These are phyloP conservation scores for Fusarium sp. DNA, from an alignment of 2,329 filamentous ascomycete species.

Conservation along the genomic window DNA sequence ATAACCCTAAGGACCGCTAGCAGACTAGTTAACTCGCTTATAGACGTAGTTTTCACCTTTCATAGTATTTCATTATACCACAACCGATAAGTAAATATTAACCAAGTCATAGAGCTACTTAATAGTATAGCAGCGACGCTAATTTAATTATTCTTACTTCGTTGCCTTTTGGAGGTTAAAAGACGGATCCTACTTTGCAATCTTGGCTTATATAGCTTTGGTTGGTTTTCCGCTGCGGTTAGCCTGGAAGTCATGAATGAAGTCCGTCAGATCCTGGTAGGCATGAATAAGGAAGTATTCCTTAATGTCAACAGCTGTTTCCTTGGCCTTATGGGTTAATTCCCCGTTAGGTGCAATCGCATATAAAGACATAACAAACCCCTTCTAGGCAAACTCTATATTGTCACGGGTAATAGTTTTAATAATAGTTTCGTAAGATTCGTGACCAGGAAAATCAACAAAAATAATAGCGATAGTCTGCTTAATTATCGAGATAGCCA, in stretches of 20 bases:
- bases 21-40: constrained; percentile 60
- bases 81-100: constrained; percentile 60
- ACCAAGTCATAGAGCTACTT: constrained; percentile 68
- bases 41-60: constrained; percentile 53
- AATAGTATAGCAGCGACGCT: constrained; percentile 65
- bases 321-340: not conserved
- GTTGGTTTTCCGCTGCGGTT: constrained; percentile 63
- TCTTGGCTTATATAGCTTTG: constrained; percentile 57
- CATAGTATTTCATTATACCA: constrained; percentile 56
- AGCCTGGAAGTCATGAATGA: constrained; percentile 62
- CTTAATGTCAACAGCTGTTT: constrained; percentile 54
- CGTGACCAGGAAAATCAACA: constrained; percentile 61
- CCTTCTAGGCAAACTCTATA: constrained; percentile 47
- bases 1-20: constrained; percentile 50
- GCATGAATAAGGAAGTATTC: constrained; percentile 61
- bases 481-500: constrained; percentile 60
- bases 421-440: constrained; percentile 61
- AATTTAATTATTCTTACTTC: constrained; percentile 58
- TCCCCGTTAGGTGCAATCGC: too few species aligned
- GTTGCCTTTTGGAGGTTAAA: constrained; percentile 57
- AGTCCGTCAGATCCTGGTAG: constrained; percentile 61
- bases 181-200: constrained; percentile 59
- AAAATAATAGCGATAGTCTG: constrained; percentile 57
- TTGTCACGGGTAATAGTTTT: constrained; percentile 58
- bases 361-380: not conserved